Evolutionary conservation across 306 rosid species (phyloP), one percentile per base, ranked within the genome.

Genomic region (Acacia confusa): DNA sequence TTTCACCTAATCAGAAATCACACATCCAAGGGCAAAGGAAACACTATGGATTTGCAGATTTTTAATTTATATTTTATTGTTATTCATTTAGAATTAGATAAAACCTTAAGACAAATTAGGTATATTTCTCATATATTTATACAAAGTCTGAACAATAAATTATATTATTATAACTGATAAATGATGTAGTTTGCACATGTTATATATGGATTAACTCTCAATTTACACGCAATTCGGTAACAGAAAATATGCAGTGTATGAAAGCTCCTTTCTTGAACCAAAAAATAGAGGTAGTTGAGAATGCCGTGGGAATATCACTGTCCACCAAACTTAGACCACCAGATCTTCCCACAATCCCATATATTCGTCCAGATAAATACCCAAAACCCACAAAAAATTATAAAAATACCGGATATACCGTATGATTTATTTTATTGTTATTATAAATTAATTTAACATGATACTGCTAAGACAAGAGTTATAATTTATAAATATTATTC

Each of bases 241-340:
- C 32, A 65, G 76, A 66, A 82, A 73, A 82, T 30, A 43, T 72
- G 75, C 19, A 68, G 27, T 7, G 43, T 20, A 36, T 48, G 48
- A 60, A 2, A 43, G 55, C 50, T 28, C 25, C 43, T 74, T 41
- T 57, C 3, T 30, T 52, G 20, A 75, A 74, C 19, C 15, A 9
- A 70, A 45, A 52, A 45, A 36, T 45, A 79, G 75, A 82, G 74
- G 82, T 78, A 81, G 85, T 79, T 87, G 88, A 81, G 25, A 5
- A 43, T 67, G 80, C 66, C 84, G 76, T 61, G 85, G n/a, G 78
- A 75, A 69, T 67, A 66, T 57, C 81, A 57, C 70, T 80, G 75
- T 82, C 66, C 85, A 88, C 88, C 92, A 85, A 89, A 91, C 92
- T 84, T 24, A 24, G 64, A 22, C 32, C 65, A 3, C 28, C 3